A percentile compares a stretch with the other conserved stretches of the same genome.
Conservation (phyloP, 2,329 filamentous ascomycete species). For the Botryosphaeria agaves region DNA sequence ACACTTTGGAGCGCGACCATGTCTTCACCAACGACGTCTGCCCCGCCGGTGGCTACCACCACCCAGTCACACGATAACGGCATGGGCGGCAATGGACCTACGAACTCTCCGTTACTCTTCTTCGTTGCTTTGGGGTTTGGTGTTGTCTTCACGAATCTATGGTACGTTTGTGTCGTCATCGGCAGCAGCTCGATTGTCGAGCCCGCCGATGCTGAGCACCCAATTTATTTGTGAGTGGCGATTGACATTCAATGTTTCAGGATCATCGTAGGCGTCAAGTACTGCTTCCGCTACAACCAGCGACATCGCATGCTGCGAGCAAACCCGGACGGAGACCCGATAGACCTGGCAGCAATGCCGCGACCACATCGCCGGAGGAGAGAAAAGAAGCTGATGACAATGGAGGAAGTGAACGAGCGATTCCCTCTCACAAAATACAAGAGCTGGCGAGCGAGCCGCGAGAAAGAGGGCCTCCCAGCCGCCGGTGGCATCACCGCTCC, state of each 20-base stretch:
- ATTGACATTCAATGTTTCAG: too few species aligned
- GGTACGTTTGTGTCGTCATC: slow-evolving; percentile 41
- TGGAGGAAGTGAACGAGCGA: slow-evolving; percentile 96
- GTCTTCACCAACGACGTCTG: slow-evolving; percentile 7
- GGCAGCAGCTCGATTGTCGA: too few species aligned
- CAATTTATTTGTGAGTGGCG: too few species aligned
- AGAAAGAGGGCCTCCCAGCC: slow-evolving; percentile 66
- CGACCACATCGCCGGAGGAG: slow-evolving; percentile 69
- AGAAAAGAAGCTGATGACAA: slow-evolving; percentile 97
- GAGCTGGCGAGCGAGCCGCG: slow-evolving; percentile 71
- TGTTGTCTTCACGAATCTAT: slow-evolving; percentile 96
- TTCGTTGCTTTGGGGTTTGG: slow-evolving; percentile 94
- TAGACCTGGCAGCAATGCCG: slow-evolving; percentile 74
- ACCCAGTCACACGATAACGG: slow-evolving; percentile 12
- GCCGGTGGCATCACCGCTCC: slow-evolving; percentile 67
- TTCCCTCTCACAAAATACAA: slow-evolving; percentile 97
- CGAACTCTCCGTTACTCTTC: slow-evolving; percentile 65
- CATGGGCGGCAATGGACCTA: slow-evolving; percentile 30
- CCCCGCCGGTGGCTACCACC: slow-evolving; percentile 7
- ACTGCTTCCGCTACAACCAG: slow-evolving; percentile 97
- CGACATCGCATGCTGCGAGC: slow-evolving; percentile 67
- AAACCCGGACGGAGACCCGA: slow-evolving; percentile 66
- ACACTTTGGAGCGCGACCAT: too few species aligned
- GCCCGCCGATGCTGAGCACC: too few species aligned
- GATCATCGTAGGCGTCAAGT: slow-evolving; percentile 99